Percentiles rank a stretch among this genome's conserved stretches.
Conservation (phyloP, 768 basidiomycete species). For the Rubroboletus satanas region DNA sequence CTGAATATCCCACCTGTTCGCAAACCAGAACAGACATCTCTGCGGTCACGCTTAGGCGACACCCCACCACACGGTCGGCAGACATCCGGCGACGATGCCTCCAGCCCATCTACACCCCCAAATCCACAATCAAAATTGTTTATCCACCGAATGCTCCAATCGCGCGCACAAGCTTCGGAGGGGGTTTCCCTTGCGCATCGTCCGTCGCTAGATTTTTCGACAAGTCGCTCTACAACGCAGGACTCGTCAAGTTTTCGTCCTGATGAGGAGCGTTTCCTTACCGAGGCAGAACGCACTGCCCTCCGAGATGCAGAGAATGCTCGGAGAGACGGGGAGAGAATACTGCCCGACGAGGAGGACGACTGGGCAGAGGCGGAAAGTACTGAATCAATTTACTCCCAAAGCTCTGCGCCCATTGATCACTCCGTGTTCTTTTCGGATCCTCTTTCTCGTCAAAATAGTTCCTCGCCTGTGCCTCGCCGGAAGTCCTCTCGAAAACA, state of each 20-base stretch:
- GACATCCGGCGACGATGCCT: neutral
- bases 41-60: neutral
- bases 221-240: conserved; percentile 6
- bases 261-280: conserved; percentile 14
- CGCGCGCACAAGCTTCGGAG: conserved; percentile 19
- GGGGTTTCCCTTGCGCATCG: neutral
- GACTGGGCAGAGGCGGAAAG: neutral
- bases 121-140: conserved; percentile 9
- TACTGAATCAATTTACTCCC: conserved; percentile 24
- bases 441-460: neutral
- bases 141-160: conserved; percentile 19
- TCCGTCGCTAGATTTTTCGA: conserved; percentile 1
- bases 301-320: conserved; percentile 11
- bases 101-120: neutral
- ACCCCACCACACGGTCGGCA: neutral
- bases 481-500: conserved; percentile 10
- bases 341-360: neutral
- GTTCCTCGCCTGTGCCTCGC: neutral
- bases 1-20: conserved; percentile 7
- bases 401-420: conserved; percentile 20
- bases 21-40: neutral
- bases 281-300: conserved; percentile 13
- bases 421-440: conserved; percentile 6
- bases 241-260: neutral
- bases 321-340: neutral